Conservation (phyloP, 2,329 filamentous ascomycete species). For the Cryphonectria parasitica region DNA sequence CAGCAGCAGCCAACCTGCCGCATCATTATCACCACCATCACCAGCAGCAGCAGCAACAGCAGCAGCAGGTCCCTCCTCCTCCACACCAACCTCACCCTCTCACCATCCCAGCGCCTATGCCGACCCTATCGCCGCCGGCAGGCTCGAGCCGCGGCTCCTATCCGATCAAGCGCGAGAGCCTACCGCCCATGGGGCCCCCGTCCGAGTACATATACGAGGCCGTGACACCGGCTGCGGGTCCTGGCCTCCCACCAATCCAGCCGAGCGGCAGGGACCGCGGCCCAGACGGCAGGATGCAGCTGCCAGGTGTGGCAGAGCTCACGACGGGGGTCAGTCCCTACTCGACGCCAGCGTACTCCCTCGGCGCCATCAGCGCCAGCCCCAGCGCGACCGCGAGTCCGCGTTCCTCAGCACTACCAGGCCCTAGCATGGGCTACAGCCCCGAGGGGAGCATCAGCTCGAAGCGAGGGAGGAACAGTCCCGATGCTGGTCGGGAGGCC, state of each 20-base stretch:
- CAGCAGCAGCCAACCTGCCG: slow-evolving; percentile 13
- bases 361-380: slow-evolving; percentile 44
- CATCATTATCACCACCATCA: slow-evolving; percentile 10
- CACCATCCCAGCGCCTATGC: slow-evolving; percentile 31
- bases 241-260: slow-evolving; percentile 59
- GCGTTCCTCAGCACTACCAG: slow-evolving; percentile 36
- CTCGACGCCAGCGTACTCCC: slow-evolving; percentile 58
- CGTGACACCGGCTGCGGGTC: slow-evolving; percentile 38
- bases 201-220: slow-evolving; percentile 38
- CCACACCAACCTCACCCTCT: slow-evolving; percentile 29
- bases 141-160: slow-evolving; percentile 41
- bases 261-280: slow-evolving; percentile 32
- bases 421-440: slow-evolving; percentile 38
- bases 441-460: slow-evolving; percentile 31
- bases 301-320: slow-evolving; percentile 66
- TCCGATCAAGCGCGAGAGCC: slow-evolving; percentile 49
- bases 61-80: background rate
- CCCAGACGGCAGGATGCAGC: slow-evolving; percentile 46
- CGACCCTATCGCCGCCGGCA: slow-evolving; percentile 30
- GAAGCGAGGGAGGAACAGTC: slow-evolving; percentile 57
- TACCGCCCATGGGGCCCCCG: slow-evolving; percentile 42
- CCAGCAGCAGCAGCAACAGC: slow-evolving; percentile 10
- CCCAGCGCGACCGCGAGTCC: slow-evolving; percentile 49
- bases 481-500: slow-evolving; percentile 51
- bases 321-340: slow-evolving; percentile 67